A percentile compares a stretch with the other conserved stretches of the same genome.
Evolutionary conservation across 176 grass and related monocot genomes (phyloP).

Genomic region (Triticum monococcum): DNA sequence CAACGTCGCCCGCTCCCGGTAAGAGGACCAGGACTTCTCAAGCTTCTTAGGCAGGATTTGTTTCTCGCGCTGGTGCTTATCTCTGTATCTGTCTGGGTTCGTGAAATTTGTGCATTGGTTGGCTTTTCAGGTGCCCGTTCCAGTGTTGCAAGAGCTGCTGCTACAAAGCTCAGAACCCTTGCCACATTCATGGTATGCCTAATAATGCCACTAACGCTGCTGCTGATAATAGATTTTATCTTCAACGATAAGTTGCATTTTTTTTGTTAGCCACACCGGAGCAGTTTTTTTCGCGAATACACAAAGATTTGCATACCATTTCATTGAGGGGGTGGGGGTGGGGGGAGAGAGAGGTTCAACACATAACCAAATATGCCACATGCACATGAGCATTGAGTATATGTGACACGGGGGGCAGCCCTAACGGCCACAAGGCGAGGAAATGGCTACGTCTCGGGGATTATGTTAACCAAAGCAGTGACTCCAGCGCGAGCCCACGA

Average conservation of each 20-base stretch:
- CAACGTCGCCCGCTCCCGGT: slow-evolving; percentile 97
- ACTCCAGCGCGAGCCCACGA: too few species aligned
- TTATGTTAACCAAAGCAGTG: too few species aligned
- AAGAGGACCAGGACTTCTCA: not conserved
- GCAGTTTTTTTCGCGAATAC: too few species aligned
- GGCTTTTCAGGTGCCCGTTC: slow-evolving; percentile 76
- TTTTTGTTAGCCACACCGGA: not conserved
- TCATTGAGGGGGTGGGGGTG: too few species aligned
- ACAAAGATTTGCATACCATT: too few species aligned
- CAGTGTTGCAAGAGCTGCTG: slow-evolving; percentile 97
- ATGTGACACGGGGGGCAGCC: too few species aligned
- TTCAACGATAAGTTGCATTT: not conserved
- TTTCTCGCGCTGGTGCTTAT: not conserved
- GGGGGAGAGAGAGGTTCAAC: too few species aligned
- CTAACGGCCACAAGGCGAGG: too few species aligned
- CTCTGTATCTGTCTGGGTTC: not conserved
- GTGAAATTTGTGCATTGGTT: slow-evolving; percentile 2
- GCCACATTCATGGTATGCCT: slow-evolving; percentile 98
- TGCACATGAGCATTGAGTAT: too few species aligned
- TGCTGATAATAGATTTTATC: not conserved
- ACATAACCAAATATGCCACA: too few species aligned
- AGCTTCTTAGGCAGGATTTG: not conserved
- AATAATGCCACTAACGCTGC: not conserved
- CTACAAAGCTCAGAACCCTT: slow-evolving; percentile 97
- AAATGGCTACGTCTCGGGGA: too few species aligned